A percentile compares a stretch with the other conserved stretches of the same genome.
Evolutionary conservation across 352 stramenopile species (phyloP).

Genomic region (Phytopythium aichiense): DNA sequence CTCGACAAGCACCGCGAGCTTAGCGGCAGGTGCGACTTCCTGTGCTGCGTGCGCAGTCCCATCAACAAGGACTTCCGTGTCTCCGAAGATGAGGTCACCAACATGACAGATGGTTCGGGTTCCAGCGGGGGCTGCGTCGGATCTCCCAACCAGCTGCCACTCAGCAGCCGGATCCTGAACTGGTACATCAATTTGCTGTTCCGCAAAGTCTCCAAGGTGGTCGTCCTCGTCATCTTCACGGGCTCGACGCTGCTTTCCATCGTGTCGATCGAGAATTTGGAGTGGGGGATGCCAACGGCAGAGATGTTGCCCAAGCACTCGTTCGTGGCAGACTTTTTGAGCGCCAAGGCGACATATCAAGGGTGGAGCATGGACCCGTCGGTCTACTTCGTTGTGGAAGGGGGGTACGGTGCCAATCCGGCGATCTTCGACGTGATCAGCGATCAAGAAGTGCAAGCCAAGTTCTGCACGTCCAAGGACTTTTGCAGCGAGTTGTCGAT

Average conservation of each 20-base stretch:
- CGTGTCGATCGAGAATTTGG: constrained; percentile 39
- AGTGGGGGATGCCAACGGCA: constrained; percentile 44
- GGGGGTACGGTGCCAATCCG: constrained; percentile 46
- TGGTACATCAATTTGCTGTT: constrained; percentile 38
- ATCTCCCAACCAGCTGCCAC: constrained; percentile 13
- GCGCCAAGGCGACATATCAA: constrained; percentile 21
- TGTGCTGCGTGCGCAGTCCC: constrained; percentile 41
- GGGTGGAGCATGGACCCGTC: constrained; percentile 13
- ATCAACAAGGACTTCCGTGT: constrained; percentile 16
- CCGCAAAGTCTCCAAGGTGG: constrained; percentile 43
- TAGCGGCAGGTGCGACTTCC: constrained; percentile 47
- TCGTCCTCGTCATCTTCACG: constrained; percentile 52
- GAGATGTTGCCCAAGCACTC: constrained; percentile 56
- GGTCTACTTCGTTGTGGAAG: constrained; percentile 74
- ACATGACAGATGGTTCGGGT: constrained; percentile 21
- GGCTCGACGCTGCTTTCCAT: constrained; percentile 46
- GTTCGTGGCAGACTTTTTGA: constrained; percentile 54
- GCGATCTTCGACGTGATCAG: constrained; percentile 25
- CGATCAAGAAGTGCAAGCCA: constrained; percentile 25
- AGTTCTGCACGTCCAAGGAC: constrained; percentile 59
- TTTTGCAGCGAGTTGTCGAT: constrained; percentile 55
- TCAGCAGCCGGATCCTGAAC: constrained; percentile 31
- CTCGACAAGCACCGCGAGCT: constrained; percentile 72
- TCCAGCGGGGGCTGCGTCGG: constrained; percentile 19
- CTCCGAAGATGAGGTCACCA: constrained; percentile 26